Base-by-base conservation (phyloP, 345 rosid genomes). In the Diplotaxis tenuifolia region DNA sequence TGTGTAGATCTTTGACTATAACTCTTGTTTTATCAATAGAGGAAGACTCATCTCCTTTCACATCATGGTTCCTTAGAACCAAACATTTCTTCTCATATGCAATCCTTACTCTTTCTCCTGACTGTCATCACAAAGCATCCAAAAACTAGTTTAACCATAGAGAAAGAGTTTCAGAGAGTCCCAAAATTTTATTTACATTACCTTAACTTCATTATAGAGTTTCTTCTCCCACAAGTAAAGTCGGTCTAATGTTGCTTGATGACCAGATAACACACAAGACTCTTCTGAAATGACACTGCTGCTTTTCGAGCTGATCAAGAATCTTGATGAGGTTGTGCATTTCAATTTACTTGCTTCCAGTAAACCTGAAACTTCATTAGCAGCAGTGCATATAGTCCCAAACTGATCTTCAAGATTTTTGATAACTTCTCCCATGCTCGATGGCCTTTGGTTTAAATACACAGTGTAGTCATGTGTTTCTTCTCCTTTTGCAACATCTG, bases 131-230 rank as follows among this genome's bases (percentile, higher is more conserved):
- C 22, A 74, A 25, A n/a, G 3, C 42, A 65, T 64, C 56, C 57
- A 55, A 73, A 47, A 73, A 47, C 4, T 3, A 0, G 64, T 28
- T 36, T 20, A 38, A 73, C 34, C 23, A 18, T 3, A 55, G 45
- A 55, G 1, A 32, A 2, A n/a, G 3, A 25, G 28, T 25, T 3
- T 25, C 4, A 25, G 3, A 25, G 28, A 25, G 28, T 25, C 28
- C 4, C 28, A 25, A 25, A 23, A 25, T 3, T 25, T 25, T 25
- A 10, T 61, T n/a, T 86, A 91, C 98, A 11, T 61, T 85, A 94
- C 98, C 98, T 80, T 84, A 68, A 94, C 97, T 87, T 91, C 96
- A 38, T 89, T 87, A 3, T 84, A 94, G 56, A 91, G 96, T 82
- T 89, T 94, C 82, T 94, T 94, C 83, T 87, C 98, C 97, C 96